Evolutionary conservation across 352 stramenopile genomes (phyloP).

Genomic region (Elongisporangium senticosum): DNA sequence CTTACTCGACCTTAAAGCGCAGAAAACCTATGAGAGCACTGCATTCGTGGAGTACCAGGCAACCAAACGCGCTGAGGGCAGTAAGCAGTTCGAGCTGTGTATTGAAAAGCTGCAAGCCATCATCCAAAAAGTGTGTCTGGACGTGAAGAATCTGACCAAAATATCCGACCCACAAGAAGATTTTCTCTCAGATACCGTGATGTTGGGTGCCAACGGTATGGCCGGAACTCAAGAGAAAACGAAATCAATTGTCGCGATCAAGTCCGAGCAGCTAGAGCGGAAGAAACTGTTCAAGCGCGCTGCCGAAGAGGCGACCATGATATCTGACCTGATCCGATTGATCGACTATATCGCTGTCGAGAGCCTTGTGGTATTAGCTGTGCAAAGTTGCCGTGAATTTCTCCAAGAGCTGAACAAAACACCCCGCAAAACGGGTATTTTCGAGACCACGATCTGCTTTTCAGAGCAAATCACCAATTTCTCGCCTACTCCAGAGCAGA

Average conservation of each 20-base stretch:
- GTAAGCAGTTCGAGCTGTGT: conserved; percentile 88
- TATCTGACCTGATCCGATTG: conserved; percentile 91
- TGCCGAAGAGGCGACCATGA: conserved; percentile 84
- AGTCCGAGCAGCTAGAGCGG: conserved; percentile 85
- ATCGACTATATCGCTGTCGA: conserved; percentile 92
- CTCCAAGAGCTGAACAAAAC: conserved; percentile 87
- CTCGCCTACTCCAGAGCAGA: conserved; percentile 82
- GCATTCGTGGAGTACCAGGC: conserved; percentile 90
- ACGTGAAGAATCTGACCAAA: conserved; percentile 88
- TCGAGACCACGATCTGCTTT: conserved; percentile 92
- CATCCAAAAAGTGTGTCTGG: conserved; percentile 84
- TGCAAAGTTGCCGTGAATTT: conserved; percentile 83
- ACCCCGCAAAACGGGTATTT: conserved; percentile 86
- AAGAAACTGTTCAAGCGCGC: conserved; percentile 80
- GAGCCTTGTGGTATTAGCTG: conserved; percentile 81
- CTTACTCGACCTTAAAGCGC: conserved; percentile 74
- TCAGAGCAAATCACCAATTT: conserved; percentile 78
- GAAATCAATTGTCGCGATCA: conserved; percentile 91
- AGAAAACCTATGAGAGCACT: conserved; percentile 86
- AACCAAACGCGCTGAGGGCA: conserved; percentile 76
- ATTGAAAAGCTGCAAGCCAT: conserved; percentile 90
- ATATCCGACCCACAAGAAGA: conserved; percentile 51
- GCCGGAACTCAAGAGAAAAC: conserved; percentile 62
- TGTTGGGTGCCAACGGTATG: conserved; percentile 6
- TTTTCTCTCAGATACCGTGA: conserved; percentile 39